Evolutionary conservation across 2,329 filamentous ascomycete species (phyloP), one percentile per base, ranked within the genome.

Genomic region (Calonectria ilicicola): DNA sequence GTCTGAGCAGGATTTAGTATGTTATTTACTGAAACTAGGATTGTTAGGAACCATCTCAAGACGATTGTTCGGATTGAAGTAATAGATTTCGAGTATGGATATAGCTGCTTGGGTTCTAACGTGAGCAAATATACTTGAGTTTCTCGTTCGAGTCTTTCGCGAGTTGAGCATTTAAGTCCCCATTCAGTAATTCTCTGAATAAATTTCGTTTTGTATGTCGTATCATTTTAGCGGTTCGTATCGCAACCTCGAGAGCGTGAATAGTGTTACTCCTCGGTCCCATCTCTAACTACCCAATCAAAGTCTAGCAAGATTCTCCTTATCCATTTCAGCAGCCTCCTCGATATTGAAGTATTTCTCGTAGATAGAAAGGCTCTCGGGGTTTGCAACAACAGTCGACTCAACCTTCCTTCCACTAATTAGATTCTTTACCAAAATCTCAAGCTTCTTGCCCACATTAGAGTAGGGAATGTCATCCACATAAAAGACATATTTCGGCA

Each of bases 361-460:
- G 27, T 70, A 70, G 19, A 56, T 26, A 3, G 2, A 44, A 2
- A 71, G 53, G n/a, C 64, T 62, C 8, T 47, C 69, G 2, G 69
- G 69, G 15, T 71, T 71, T 9, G 64, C 69, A 7, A 67, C 64
- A 4, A 65, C 49, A 3, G 51, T 63, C 7, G 51, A 23, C 19
- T 47, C 44, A 2, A 12, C 27, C 35, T 71, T 63, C 19, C 40
- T 27, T 5, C 69, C 69, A 17, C 53, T 63, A 9, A 68, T 67
- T 5, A 64, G 56, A 19, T 72, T 67, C 21, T 72, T 72, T n/a
- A 72, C 65, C 12, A 64, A n/a, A 26, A 72, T 67, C 40, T 72
- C 69, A 10, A 72, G 44, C 51, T 72, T 72, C 65, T 72, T 72
- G 19, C 69, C 65, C 17, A 63, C 53, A 15, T 26, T 47, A 1